These are phyloP conservation scores for Bothriochloa decipiens DNA, from an alignment of 176 grass and related monocot genomes.

Conservation along the genomic window DNA sequence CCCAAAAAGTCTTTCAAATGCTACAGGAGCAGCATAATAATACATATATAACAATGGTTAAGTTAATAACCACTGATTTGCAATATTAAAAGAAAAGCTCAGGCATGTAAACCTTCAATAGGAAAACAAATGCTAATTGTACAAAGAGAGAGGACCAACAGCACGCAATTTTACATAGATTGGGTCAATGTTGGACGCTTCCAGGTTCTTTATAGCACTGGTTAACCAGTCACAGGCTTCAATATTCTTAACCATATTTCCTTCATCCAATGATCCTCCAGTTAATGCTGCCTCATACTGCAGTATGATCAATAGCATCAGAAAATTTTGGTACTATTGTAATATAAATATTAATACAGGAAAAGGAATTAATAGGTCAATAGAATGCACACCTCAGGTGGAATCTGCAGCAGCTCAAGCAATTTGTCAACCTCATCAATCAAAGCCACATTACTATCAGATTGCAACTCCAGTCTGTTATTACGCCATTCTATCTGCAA, in stretches of 20 bases:
- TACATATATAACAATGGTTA: not conserved
- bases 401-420: conserved; percentile 73
- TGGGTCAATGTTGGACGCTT: conserved; percentile 77
- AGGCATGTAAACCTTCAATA: conserved; percentile 11
- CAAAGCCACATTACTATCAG: conserved; percentile 84
- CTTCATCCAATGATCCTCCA: conserved; percentile 85
- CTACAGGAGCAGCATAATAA: not conserved
- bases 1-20: not conserved
- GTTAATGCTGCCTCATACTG: conserved; percentile 79
- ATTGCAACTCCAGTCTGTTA: conserved; percentile 89
- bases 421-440: conserved; percentile 86
- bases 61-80: not conserved
- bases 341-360: conserved; percentile 4
- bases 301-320: conserved; percentile 40
- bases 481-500: conserved; percentile 95
- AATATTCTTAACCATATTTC: conserved; percentile 82
- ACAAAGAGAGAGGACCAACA: conserved; percentile 56
- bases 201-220: conserved; percentile 76
- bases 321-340: not conserved
- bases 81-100: not conserved
- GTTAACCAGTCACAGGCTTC: conserved; percentile 99
- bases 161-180: conserved; percentile 82
- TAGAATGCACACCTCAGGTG: conserved; percentile 60
- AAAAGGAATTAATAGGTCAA: not conserved
- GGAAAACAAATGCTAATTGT: not conserved